Percentiles rank a stretch among this genome's conserved stretches.
Evolutionary conservation across 805 yeast species (phyloP).

Genomic region (Barnettozyma vustinii): DNA sequence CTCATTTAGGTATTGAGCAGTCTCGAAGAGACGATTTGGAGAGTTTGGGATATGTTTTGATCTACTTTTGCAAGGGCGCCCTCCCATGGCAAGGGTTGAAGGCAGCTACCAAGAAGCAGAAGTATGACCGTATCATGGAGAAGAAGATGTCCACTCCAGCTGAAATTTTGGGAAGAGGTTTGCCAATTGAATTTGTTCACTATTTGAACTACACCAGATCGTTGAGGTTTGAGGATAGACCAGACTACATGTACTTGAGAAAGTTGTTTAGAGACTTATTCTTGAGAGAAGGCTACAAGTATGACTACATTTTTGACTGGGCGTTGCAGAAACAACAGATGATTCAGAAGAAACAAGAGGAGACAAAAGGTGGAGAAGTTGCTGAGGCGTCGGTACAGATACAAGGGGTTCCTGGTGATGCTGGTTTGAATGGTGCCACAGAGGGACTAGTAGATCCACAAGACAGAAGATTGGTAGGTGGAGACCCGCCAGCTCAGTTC

Average conservation of each 20-base stretch:
- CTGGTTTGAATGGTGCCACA: background rate
- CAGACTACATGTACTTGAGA: constrained; percentile 87
- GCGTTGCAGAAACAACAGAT: constrained; percentile 75
- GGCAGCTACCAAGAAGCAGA: constrained; percentile 95
- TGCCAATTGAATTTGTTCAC: constrained; percentile 82
- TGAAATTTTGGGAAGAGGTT: constrained; percentile 81
- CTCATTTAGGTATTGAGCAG: constrained; percentile 96
- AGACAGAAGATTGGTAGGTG: background rate
- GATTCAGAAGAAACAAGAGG: constrained; percentile 26
- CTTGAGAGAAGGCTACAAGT: constrained; percentile 80
- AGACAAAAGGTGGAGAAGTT: constrained; percentile 1
- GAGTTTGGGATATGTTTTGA: constrained; percentile 87
- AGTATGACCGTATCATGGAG: constrained; percentile 93
- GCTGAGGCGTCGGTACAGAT: background rate
- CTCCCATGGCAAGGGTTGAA: constrained; percentile 98
- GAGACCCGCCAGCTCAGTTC: background rate
- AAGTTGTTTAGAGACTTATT: constrained; percentile 86
- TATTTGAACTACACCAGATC: constrained; percentile 87
- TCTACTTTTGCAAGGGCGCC: constrained; percentile 92
- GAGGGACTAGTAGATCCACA: background rate
- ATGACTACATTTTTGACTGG: constrained; percentile 97
- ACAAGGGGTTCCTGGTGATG: background rate
- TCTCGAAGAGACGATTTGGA: constrained; percentile 95
- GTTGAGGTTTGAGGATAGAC: constrained; percentile 91
- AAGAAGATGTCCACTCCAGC: constrained; percentile 88